Percentiles rank a stretch among this genome's conserved stretches.
phyloP scores from a whole-genome alignment of 768 basidiomycete genomes.

The Xerocomus spinulosus region DNA sequence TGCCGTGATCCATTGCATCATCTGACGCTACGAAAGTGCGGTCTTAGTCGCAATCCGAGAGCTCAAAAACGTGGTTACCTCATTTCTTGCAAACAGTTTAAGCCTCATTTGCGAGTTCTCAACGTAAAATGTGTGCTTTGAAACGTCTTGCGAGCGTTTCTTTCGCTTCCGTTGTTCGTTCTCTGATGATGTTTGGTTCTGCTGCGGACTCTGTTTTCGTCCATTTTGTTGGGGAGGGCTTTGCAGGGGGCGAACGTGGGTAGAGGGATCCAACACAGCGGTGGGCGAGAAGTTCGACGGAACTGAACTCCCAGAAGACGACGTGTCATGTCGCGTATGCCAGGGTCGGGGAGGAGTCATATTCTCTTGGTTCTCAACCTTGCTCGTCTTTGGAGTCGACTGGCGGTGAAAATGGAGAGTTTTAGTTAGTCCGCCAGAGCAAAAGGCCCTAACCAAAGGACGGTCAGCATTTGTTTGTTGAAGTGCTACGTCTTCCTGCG shows the following conservation, averaged over 20 bases:
- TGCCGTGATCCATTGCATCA: conserved; percentile 95
- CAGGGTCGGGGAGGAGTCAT: not conserved
- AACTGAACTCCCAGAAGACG: conserved; percentile 34
- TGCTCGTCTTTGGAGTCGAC: conserved; percentile 10
- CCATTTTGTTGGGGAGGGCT: conserved; percentile 11
- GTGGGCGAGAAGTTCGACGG: conserved; percentile 40
- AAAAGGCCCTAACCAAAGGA: conserved; percentile 43
- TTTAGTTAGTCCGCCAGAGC: conserved; percentile 44
- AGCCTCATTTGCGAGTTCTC: conserved; percentile 86
- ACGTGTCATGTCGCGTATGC: conserved; percentile 13
- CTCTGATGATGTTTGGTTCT: conserved; percentile 13
- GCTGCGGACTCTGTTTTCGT: conserved; percentile 22
- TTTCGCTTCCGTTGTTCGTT: conserved; percentile 45
- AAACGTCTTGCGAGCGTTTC: conserved; percentile 57
- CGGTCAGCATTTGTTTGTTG: conserved; percentile 32
- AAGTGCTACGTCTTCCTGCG: conserved; percentile 17
- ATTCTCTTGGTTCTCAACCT: conserved; percentile 6
- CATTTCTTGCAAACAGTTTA: conserved; percentile 83
- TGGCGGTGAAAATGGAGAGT: conserved; percentile 36
- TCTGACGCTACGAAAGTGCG: conserved; percentile 61
- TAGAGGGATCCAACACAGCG: conserved; percentile 78
- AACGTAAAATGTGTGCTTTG: conserved; percentile 93
- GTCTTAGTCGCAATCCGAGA: conserved; percentile 3
- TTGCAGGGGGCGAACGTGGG: conserved; percentile 58
- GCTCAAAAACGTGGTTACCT: conserved; percentile 40